A percentile compares a stretch with the other conserved stretches of the same genome.
These are phyloP conservation scores for Roridomyces roridus DNA, from an alignment of 768 basidiomycete genomes.

Conservation along the genomic window DNA sequence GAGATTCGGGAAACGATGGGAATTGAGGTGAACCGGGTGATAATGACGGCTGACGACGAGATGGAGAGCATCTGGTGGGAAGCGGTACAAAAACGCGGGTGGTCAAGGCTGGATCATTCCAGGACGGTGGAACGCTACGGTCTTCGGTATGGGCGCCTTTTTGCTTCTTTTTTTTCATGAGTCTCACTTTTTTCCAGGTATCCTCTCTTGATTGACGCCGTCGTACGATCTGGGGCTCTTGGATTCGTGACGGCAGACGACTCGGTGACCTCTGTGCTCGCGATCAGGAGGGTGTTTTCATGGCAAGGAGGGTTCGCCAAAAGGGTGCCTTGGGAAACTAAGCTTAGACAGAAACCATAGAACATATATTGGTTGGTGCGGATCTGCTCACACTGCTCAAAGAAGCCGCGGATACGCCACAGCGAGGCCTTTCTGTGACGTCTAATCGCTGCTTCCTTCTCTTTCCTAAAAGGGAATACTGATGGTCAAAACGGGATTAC, in stretches of 20 bases:
- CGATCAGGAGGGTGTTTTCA: conserved; percentile 48
- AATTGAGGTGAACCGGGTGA: conserved; percentile 33
- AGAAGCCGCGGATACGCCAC: too few relatives aligned
- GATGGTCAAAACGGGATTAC: neutral
- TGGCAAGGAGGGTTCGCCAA: conserved; percentile 50
- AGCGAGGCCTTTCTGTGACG: too few relatives aligned
- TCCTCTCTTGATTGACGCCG: conserved; percentile 53
- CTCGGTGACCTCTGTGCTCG: conserved; percentile 55
- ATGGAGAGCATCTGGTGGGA: conserved; percentile 36
- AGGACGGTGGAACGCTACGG: neutral
- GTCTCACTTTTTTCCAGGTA: neutral
- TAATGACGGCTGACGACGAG: conserved; percentile 47
- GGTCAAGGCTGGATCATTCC: conserved; percentile 34
- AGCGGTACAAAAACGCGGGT: conserved; percentile 32
- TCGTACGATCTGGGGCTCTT: conserved; percentile 50
- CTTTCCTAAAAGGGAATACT: neutral
- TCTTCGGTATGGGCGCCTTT: neutral
- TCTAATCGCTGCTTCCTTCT: too few relatives aligned
- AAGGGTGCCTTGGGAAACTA: conserved; percentile 42
- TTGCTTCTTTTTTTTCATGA: neutral
- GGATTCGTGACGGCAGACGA: conserved; percentile 56
- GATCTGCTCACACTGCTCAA: too few relatives aligned
- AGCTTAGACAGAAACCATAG: neutral
- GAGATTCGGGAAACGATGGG: conserved; percentile 32
- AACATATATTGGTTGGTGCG: neutral